Evolutionary conservation across 139 green algal genomes (phyloP).

Genomic region (Coelastrella sp.): DNA sequence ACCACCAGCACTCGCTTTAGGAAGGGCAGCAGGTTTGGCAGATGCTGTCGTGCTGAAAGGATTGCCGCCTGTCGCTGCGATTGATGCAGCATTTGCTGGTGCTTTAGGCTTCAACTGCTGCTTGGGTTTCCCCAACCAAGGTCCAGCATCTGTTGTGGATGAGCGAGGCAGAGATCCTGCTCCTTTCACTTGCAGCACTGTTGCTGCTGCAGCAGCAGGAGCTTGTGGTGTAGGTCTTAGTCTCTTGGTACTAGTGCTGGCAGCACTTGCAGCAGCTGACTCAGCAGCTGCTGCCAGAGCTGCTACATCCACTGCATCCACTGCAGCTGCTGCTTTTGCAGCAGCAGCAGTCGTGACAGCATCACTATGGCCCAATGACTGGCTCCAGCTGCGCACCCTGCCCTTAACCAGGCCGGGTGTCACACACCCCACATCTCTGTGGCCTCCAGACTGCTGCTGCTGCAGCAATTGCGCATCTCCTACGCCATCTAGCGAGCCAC

Average conservation of each 20-base stretch:
- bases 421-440: neutral
- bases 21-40: conserved; percentile 4
- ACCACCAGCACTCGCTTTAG: neutral
- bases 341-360: neutral
- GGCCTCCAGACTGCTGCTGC: neutral
- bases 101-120: neutral
- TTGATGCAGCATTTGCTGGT: conserved; percentile 12
- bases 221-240: neutral
- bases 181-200: neutral
- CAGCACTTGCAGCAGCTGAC: neutral
- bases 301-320: neutral
- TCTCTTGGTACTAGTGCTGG: neutral
- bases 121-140: neutral
- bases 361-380: neutral
- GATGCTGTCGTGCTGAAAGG: neutral
- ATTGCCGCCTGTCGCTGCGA: neutral
- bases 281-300: neutral
- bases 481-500: no score
- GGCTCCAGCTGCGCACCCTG: neutral
- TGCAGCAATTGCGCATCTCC: neutral
- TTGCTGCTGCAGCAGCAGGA: neutral
- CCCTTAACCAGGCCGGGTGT: neutral
- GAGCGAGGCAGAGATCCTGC: neutral
- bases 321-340: neutral
- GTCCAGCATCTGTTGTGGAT: neutral